Percentiles rank a stretch among this genome's conserved stretches.
These are phyloP conservation scores for Ophiosphaerella korrae DNA, from an alignment of 2,329 filamentous ascomycete genomes.

Conservation along the genomic window DNA sequence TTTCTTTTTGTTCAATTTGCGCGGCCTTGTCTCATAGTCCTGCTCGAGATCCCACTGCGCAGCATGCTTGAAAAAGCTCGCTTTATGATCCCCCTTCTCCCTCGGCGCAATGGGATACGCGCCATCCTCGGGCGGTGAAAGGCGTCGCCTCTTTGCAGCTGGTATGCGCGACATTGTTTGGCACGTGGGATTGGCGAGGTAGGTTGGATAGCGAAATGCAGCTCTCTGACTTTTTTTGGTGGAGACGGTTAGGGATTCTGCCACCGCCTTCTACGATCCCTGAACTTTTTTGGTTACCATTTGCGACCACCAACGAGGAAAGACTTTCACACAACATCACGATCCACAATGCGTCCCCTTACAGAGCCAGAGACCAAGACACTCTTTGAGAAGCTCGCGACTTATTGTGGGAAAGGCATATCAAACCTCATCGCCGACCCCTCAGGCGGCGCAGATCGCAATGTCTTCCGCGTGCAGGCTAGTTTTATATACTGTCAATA, in stretches of 20 bases:
- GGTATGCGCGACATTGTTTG: constrained; percentile 40
- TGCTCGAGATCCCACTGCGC: constrained; percentile 90
- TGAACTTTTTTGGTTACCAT: no score
- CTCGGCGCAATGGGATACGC: constrained; percentile 18
- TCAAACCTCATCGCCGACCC: constrained; percentile 68
- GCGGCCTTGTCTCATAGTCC: constrained; percentile 80
- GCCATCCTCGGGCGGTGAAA: constrained; percentile 43
- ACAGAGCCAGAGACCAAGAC: constrained; percentile 80
- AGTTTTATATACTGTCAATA: not conserved
- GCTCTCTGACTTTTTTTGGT: constrained; percentile 29
- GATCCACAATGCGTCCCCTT: constrained; percentile 72
- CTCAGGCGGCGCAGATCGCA: constrained; percentile 39
- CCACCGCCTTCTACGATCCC: no score
- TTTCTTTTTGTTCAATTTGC: constrained; percentile 74
- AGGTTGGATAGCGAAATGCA: constrained; percentile 7
- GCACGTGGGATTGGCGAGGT: constrained; percentile 1
- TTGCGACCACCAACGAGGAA: not conserved
- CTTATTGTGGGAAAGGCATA: constrained; percentile 86
- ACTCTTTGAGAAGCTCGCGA: constrained; percentile 89
- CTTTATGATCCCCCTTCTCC: constrained; percentile 29
- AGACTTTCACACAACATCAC: constrained; percentile 5
- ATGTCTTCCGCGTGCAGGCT: constrained; percentile 59
- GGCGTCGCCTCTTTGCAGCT: constrained; percentile 43
- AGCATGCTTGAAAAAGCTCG: constrained; percentile 72
- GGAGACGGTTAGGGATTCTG: not conserved